Conservation (phyloP, 805 yeast genomes). For the Kurtzmaniella fragi region DNA sequence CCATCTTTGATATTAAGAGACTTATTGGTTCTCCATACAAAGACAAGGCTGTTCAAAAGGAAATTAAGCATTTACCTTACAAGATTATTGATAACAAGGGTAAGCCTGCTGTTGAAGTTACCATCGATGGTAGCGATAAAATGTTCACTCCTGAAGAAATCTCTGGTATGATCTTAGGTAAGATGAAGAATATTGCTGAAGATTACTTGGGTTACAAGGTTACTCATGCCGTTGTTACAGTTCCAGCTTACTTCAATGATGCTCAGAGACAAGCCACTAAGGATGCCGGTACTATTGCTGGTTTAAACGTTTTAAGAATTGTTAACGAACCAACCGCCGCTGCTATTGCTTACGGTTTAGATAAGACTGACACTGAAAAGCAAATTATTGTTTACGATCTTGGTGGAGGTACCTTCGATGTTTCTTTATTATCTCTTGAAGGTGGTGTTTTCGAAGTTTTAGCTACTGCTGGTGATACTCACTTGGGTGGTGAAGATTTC, state of each 20-base stretch:
- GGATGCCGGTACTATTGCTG: conserved; percentile 96
- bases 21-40: conserved; percentile 84
- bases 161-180: conserved; percentile 85
- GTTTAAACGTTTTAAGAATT: conserved; percentile 89
- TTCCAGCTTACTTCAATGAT: conserved; percentile 96
- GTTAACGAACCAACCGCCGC: conserved; percentile 91
- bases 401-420: conserved; percentile 69
- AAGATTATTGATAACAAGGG: conserved; percentile 66
- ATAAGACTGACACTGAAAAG: conserved; percentile 51
- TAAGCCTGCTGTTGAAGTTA: conserved; percentile 79
- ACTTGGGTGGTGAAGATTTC: conserved; percentile 49
- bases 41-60: conserved; percentile 71
- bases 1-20: conserved; percentile 90
- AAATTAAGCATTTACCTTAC: conserved; percentile 69
- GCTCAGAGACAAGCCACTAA: conserved; percentile 98
- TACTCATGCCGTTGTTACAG: conserved; percentile 91
- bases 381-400: conserved; percentile 45
- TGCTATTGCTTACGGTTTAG: conserved; percentile 60
- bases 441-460: conserved; percentile 48
- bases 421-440: conserved; percentile 79
- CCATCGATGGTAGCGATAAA: conserved; percentile 80
- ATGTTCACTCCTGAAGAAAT: conserved; percentile 91
- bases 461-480: conserved; percentile 48
- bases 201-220: conserved; percentile 56
- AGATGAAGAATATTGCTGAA: conserved; percentile 91